Evolutionary conservation across 208 protist species (phyloP), one percentile per base, ranked within the genome.

Genomic region (Leishmania major): DNA sequence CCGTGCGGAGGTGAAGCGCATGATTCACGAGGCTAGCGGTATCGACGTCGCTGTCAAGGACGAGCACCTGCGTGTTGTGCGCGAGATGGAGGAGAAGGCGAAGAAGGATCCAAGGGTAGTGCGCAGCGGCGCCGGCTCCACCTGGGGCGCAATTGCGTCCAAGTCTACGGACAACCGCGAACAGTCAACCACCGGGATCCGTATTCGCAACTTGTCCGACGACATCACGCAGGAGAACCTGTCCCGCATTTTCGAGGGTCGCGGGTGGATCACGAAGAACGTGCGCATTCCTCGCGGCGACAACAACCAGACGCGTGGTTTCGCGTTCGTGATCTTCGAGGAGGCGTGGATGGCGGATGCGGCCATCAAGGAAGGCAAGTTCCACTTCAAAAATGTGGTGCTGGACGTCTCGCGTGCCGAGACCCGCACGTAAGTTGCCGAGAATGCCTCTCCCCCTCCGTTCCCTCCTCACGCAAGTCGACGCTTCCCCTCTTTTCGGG

Each of bases 331-430:
- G 62, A 92, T 90, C 0, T 97, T 94, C 82, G 76, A 75, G n/a
- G 84, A 88, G 47, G 49, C 85, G 80, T 83, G 83, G 81, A 89
- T 87, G 84, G 84, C 82, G 62, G 84, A 91, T 40, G 74, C 77
- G 37, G 87, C 87, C 13, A 82, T 94, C 28, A 82, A 87, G 77
- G 70, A 70, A 28, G 59, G 60, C 13, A 79, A 76, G 43, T 86
- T 87, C 81, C 83, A 84, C 70, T 97, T 95, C 91, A 97, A 97
- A 88, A 96, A 96, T 73, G 91, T 92, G 6, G 92, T 95, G 57
- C 88, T 97, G 77, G 82, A 85, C 66, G 90, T 95, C 57, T 80
- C 81, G 64, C 85, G 84, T 75, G 93, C 92, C 43, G 75, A 86
- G 82, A 86, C 76, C 28, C 82, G 82, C 31, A 43, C 75, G 49